Percentiles rank a stretch among this genome's conserved stretches.
Conservation (phyloP, 2,329 filamentous ascomycete genomes). For the Diaporthe nobilis region DNA sequence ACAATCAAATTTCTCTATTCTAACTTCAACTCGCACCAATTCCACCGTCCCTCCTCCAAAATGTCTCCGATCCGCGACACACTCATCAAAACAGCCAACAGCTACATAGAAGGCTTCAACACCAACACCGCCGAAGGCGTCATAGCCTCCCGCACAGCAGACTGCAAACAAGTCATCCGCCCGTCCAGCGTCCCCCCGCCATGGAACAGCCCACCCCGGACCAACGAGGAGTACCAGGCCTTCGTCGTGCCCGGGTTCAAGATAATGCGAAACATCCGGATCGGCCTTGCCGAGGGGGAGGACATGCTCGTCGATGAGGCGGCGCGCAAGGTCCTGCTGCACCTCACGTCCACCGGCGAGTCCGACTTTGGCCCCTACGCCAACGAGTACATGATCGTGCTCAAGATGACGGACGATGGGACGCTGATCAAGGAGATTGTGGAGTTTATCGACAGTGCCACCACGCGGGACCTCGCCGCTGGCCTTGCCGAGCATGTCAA, state of each 20-base stretch:
- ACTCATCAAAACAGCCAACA: constrained; percentile 30
- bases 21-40: background rate
- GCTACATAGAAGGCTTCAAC: constrained; percentile 36
- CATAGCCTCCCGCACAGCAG: constrained; percentile 33
- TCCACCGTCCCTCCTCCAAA: background rate
- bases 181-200: constrained; percentile 31
- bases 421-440: constrained; percentile 43
- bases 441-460: constrained; percentile 45
- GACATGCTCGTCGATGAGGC: constrained; percentile 43
- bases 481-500: constrained; percentile 31
- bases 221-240: constrained; percentile 34
- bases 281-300: constrained; percentile 19
- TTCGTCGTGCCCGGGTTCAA: constrained; percentile 26
- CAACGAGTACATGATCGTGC: constrained; percentile 45
- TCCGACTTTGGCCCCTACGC: constrained; percentile 43
- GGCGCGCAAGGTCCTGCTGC: constrained; percentile 42
- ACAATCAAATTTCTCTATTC: background rate
- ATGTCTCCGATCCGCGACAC: constrained; percentile 23
- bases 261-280: constrained; percentile 9
- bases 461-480: constrained; percentile 39
- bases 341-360: constrained; percentile 44
- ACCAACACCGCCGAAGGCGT: constrained; percentile 33
- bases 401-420: constrained; percentile 45
- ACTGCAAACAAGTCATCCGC: constrained; percentile 31
- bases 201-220: constrained; percentile 30